Base-by-base conservation (phyloP, 768 basidiomycete genomes). In the Russula foetens region DNA sequence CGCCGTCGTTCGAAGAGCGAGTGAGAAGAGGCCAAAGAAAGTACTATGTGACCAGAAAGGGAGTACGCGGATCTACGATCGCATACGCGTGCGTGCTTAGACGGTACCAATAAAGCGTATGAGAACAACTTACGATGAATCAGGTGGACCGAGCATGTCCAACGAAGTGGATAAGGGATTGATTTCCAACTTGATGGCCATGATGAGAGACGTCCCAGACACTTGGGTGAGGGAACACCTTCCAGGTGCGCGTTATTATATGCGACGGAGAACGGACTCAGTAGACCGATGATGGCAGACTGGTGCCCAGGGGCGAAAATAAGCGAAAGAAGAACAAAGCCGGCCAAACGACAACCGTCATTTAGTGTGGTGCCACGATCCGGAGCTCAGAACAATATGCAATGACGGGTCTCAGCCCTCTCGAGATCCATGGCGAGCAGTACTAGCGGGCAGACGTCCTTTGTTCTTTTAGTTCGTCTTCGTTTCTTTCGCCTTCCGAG, bases 61-160 rank as follows among this genome's bases (percentile, higher is more conserved):
- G 94, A 95, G 71, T 93, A 96, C 2, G 84, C 84, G 59, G 88
- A 85, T 59, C 93, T 97, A n/a, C 7, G 11, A 2, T 15, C 47
- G 33, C 7, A 46, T 44, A 28, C 50, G 35, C 29, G 15, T 4
- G 35, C 29, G 15, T 4, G 44, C 26, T 49, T 31, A 52, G 57
- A 55, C 33, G 50, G 43, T 7, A 26, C 7, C 15, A 28, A 14
- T 17, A 48, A 62, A 46, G 65, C 12, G n/a, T 29, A 12, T 47
- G 33, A 28, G 43, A 29, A 23, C 50, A 3, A 70, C 87, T 74
- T 69, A 92, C 91, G 74, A 77, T 55, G 76, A 63, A 71, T 89
- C 83, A 7, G 84, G 80, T 29, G 80, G 77, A 57, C 90, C 91
- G 68, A 83, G 84, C 81, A 92, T 83, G 67, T 86, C 80, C 65